Percentiles rank a stretch among this genome's conserved stretches.
Conservation (phyloP, 371 early-diverging fungal species). For the Circinella umbellata region DNA sequence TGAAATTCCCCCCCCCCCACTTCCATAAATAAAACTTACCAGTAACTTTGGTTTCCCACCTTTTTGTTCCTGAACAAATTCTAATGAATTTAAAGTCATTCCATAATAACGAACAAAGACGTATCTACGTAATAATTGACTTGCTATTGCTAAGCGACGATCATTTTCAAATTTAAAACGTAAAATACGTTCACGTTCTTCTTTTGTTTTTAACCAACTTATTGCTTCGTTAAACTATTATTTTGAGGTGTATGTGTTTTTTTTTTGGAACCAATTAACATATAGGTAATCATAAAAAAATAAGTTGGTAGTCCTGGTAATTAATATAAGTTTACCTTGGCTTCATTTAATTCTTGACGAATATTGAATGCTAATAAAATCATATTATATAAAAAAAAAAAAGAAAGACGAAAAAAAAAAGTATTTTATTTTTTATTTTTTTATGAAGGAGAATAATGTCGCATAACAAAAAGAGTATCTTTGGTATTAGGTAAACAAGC, state of each 20-base stretch:
- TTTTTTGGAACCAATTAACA: too few relatives aligned
- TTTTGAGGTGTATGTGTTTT: not conserved
- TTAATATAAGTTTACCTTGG: not conserved
- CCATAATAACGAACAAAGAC: constrained; percentile 30
- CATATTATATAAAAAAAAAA: not conserved
- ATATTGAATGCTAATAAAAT: constrained; percentile 15
- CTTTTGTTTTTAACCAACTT: constrained; percentile 22
- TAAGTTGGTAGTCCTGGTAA: too few relatives aligned
- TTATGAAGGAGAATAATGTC: constrained; percentile 12
- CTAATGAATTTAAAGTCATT: not conserved
- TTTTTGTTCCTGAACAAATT: constrained; percentile 6
- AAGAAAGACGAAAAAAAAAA: not conserved
- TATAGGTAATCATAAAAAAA: too few relatives aligned
- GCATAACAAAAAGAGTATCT: constrained; percentile 22
- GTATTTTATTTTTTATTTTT: not conserved
- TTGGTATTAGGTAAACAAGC: constrained; percentile 22
- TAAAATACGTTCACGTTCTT: constrained; percentile 30
- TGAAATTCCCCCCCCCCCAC: too few relatives aligned
- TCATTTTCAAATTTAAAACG: constrained; percentile 42
- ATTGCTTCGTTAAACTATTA: constrained; percentile 37
- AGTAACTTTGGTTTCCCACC: constrained; percentile 16
- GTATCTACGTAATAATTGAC: constrained; percentile 39
- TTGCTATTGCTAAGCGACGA: constrained; percentile 37
- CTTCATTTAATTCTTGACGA: constrained; percentile 4
- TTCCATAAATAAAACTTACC: too few relatives aligned